phyloP scores from a whole-genome alignment of 305 asterid species.

The Fraxinus ornus region DNA sequence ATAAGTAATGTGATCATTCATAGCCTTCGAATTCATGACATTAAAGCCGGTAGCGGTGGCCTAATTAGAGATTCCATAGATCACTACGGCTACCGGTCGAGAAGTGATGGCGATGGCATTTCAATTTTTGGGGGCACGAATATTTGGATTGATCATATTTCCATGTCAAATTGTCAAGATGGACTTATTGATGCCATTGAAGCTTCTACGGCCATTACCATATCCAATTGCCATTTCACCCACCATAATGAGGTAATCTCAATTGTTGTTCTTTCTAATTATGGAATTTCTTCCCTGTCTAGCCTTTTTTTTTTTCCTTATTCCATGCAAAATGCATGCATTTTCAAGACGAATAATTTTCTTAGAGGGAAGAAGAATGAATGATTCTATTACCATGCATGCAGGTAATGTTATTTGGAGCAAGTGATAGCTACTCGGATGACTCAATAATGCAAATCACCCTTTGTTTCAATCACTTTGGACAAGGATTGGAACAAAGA shows the following conservation, averaged over 20 bases:
- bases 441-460: slow-evolving; percentile 60
- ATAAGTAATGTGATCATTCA: slow-evolving; percentile 56
- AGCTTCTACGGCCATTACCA: slow-evolving; percentile 67
- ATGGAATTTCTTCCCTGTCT: neutral
- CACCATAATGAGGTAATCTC: slow-evolving; percentile 55
- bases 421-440: slow-evolving; percentile 37
- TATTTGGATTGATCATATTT: slow-evolving; percentile 73
- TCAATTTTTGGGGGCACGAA: slow-evolving; percentile 54
- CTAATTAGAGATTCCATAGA: slow-evolving; percentile 45
- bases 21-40: slow-evolving; percentile 49
- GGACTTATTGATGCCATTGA: slow-evolving; percentile 63
- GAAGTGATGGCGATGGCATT: slow-evolving; percentile 75
- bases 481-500: slow-evolving; percentile 53
- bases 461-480: slow-evolving; percentile 67
- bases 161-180: slow-evolving; percentile 55
- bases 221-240: slow-evolving; percentile 68
- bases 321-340: neutral
- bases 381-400: slow-evolving; percentile 10
- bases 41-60: slow-evolving; percentile 45
- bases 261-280: neutral
- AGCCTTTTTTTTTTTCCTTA: neutral
- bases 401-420: slow-evolving; percentile 68
- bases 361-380: neutral
- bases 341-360: neutral
- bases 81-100: slow-evolving; percentile 46